Percentiles rank a stretch among this genome's conserved stretches.
phyloP scores from a whole-genome alignment of 1,284 basidiomycete genomes.

The Naganishia cerealis region DNA sequence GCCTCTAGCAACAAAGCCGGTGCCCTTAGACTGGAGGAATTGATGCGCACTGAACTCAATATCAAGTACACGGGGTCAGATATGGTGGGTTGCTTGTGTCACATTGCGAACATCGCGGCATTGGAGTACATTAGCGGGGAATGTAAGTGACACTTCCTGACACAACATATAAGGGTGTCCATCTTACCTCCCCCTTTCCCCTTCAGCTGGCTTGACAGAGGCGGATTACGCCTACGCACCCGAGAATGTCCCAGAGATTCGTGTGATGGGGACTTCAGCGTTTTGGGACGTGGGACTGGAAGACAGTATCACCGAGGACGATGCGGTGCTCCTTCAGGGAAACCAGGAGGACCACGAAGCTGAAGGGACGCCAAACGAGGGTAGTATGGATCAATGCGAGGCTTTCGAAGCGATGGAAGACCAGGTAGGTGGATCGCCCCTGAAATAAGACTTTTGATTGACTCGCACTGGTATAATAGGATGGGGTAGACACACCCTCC shows the following conservation, averaged over 20 bases:
- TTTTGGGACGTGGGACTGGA: neutral
- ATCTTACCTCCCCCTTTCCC: neutral
- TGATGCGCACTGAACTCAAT: too few relatives aligned
- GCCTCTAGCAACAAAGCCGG: too few relatives aligned
- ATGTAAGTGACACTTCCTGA: neutral
- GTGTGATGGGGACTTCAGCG: neutral
- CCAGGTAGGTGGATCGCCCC: neutral
- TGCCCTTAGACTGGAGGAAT: too few relatives aligned
- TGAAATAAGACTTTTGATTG: neutral
- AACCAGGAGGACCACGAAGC: too few relatives aligned
- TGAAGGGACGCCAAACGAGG: constrained; percentile 1
- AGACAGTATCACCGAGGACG: too few relatives aligned
- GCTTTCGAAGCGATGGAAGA: neutral
- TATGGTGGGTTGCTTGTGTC: neutral
- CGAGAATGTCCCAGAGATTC: neutral
- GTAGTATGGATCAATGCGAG: neutral
- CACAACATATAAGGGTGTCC: neutral
- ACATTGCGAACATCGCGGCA: neutral
- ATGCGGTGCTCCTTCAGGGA: too few relatives aligned
- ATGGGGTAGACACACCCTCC: neutral
- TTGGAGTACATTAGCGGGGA: neutral
- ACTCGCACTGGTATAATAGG: neutral
- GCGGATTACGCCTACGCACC: neutral
- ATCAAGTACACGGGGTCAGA: too few relatives aligned
- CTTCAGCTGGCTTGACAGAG: too few relatives aligned